Base-by-base conservation (phyloP, 1,284 basidiomycete species). In the Mycosarcoma mackinlayi region DNA sequence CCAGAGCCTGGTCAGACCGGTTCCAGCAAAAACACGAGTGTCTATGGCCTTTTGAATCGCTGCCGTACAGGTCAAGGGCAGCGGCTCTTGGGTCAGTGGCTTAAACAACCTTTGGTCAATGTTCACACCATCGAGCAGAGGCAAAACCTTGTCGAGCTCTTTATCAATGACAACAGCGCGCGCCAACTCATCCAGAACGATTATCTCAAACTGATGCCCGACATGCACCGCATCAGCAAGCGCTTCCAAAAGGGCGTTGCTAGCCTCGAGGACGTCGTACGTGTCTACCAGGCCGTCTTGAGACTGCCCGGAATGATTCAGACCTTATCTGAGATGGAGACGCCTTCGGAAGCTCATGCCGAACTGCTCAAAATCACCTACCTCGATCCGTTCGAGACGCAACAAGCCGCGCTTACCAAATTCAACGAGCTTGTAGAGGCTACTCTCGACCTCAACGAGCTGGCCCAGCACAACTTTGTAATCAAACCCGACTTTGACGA, bases 31-130 rank as follows among this genome's bases (percentile, higher is more conserved):
- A 75, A 74, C 39, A 76, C 75, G 14, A 96, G 92, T 19, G 83
- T 99, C 5, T 90, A 93, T 58, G 94, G 94, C 0, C 85, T 97
- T 19, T 83, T 98, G 65, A 97, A 98, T 83, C 91, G 91, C 73
- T 98, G 96, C 86, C 96, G 95, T 84, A 98, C 96, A 1, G 90
- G 92, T 0, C 96, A 98, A 82, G 96, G 96, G 0, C 90, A 92
- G n/a, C 86, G 96, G 52, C 83, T 97, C 54, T 86, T 99, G 2
- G 91, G 89, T 0, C 91, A 91, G 58, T 99, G 95, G 95, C 85
- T 99, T 53, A 98, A 97, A 83, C 96, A 98, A 83, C 96, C 96
- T 1, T 85, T 98, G 25, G 89, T 98, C 37, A 97, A 97, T 81
- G 84, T 93, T 19, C 94, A 98, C 75, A 91, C 94, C 78, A 98